Evolutionary conservation across 148 eudicot species (phyloP).

Genomic region (Pouteria glomerata): DNA sequence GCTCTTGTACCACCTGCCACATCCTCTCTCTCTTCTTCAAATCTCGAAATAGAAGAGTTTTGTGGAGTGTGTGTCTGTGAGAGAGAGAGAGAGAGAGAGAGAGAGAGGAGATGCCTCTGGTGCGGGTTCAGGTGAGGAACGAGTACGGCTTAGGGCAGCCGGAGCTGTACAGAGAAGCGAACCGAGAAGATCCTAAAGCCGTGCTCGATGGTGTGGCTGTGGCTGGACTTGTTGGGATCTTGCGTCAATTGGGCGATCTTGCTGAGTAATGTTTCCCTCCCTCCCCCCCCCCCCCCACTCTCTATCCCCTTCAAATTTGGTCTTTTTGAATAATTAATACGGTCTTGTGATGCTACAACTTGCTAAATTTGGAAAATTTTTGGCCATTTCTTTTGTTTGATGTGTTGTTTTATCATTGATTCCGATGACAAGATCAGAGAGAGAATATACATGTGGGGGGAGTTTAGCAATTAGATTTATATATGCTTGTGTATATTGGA

Average conservation of each 20-base stretch:
- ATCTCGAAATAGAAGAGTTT: no score
- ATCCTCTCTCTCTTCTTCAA: background rate
- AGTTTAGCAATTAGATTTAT: background rate
- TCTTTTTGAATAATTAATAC: no score
- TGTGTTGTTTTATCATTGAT: background rate
- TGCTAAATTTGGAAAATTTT: background rate
- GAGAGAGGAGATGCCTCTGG: slow-evolving; percentile 61
- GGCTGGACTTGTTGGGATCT: slow-evolving; percentile 89
- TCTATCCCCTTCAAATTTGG: no score
- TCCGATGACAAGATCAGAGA: background rate
- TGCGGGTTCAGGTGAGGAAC: slow-evolving; percentile 66
- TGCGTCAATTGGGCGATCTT: slow-evolving; percentile 97
- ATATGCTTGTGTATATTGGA: background rate
- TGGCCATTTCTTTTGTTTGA: background rate
- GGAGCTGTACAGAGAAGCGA: slow-evolving; percentile 56
- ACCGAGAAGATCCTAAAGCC: slow-evolving; percentile 78
- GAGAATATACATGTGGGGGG: no score
- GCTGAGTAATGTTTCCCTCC: slow-evolving; percentile 51
- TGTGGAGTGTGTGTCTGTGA: no score
- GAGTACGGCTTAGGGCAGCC: slow-evolving; percentile 69
- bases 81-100: slow-evolving; percentile 9
- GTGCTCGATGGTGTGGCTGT: slow-evolving; percentile 87
- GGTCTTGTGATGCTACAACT: background rate
- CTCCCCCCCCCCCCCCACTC: background rate
- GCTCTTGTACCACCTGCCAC: background rate